Evolutionary conservation across 2,329 filamentous ascomycete genomes (phyloP).

Genomic region (Dactylellina sp.): DNA sequence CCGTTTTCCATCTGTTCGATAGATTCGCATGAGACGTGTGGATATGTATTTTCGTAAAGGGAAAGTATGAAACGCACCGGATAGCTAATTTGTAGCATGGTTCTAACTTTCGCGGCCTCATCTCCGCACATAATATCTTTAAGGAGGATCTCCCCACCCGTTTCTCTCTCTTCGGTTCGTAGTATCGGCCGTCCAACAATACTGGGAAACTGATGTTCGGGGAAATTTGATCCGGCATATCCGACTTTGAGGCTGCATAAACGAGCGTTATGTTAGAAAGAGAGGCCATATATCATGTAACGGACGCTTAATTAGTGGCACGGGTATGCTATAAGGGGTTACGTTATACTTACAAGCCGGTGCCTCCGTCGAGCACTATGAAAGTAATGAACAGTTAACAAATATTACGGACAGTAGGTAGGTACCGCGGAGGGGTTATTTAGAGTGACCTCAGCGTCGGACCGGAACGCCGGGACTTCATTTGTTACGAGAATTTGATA

Average conservation of each 20-base stretch:
- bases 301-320: constrained; percentile 13
- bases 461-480: not conserved
- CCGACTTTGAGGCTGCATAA: constrained; percentile 83
- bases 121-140: constrained; percentile 99
- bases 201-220: constrained; percentile 97
- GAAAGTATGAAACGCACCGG: constrained; percentile 70
- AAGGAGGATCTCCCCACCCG: constrained; percentile 65
- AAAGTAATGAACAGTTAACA: constrained; percentile 3
- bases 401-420: not conserved
- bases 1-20: constrained; percentile 89
- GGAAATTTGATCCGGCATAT: constrained; percentile 99
- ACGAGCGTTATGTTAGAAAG: not conserved
- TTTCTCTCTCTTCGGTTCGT: constrained; percentile 83
- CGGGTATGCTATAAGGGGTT: not conserved
- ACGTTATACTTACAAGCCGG: constrained; percentile 74
- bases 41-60: not conserved
- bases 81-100: constrained; percentile 98
- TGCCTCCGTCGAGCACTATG: constrained; percentile 97
- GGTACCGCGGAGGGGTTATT: too few relatives aligned
- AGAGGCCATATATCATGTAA: not conserved
- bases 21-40: too few relatives aligned
- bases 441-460: not conserved
- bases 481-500: not conserved
- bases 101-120: constrained; percentile 93
- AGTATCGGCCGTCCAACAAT: constrained; percentile 98